Percentiles rank a stretch among this genome's conserved stretches.
Conservation (phyloP, 345 rosid genomes). For the Syzygium aqueum region DNA sequence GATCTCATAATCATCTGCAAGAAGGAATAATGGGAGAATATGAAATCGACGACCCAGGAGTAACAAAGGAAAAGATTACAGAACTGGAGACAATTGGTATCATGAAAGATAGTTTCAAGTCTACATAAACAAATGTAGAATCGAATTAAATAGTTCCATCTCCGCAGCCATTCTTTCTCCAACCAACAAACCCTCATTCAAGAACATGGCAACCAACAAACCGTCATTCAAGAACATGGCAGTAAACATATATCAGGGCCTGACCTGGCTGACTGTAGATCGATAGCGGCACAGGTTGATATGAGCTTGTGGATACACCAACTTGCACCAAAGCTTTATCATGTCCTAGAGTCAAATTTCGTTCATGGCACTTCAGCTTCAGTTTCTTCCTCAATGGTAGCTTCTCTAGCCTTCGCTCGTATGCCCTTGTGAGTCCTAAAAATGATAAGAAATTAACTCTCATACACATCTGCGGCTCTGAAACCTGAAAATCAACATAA, state of each 20-base stretch:
- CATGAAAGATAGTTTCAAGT: neutral
- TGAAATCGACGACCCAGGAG: neutral
- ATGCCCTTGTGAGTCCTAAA: slow-evolving; percentile 45
- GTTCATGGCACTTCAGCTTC: slow-evolving; percentile 84
- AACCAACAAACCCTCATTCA: neutral
- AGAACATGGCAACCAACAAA: neutral
- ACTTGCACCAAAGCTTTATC: slow-evolving; percentile 39
- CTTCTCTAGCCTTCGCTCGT: slow-evolving; percentile 47
- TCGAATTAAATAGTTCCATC: neutral
- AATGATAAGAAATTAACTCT: neutral
- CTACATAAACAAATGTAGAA: neutral
- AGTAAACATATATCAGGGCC: neutral
- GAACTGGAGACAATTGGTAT: neutral
- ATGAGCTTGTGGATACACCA: slow-evolving; percentile 34
- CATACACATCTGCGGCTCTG: neutral
- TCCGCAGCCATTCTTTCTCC: neutral
- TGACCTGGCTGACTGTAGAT: slow-evolving; percentile 36
- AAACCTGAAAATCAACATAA: neutral
- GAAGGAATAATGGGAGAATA: neutral
- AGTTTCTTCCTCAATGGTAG: slow-evolving; percentile 81
- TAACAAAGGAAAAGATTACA: neutral
- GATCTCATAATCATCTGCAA: neutral
- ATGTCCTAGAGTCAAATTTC: slow-evolving; percentile 30
- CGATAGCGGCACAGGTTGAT: slow-evolving; percentile 28
- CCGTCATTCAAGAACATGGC: neutral